A percentile compares a stretch with the other conserved stretches of the same genome.
Evolutionary conservation across 192 early-diverging fungal species (phyloP).

Genomic region (Rhizoclosmatium globosum): DNA sequence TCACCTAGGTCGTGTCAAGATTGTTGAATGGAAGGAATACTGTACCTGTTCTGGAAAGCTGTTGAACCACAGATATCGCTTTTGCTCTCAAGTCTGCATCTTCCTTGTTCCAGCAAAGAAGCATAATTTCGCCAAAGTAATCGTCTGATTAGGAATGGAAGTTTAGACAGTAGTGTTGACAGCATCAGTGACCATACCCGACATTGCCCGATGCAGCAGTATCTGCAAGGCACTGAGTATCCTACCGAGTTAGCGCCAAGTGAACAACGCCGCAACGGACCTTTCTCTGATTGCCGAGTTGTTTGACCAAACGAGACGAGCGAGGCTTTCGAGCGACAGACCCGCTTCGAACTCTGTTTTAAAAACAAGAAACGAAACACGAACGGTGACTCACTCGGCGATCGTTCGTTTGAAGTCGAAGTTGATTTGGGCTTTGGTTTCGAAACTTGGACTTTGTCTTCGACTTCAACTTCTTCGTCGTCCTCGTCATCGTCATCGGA

Average conservation of each 20-base stretch:
- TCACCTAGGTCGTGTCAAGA: not conserved
- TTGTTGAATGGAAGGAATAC: not conserved
- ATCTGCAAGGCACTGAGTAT: conserved; percentile 72
- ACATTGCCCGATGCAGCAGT: conserved; percentile 76
- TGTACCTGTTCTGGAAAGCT: conserved; percentile 69
- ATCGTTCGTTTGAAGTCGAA: no score
- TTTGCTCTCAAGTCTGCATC: conserved; percentile 58
- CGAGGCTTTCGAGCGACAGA: conserved; percentile 20
- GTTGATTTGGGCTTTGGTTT: not conserved
- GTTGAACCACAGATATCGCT: conserved; percentile 72
- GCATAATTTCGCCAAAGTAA: conserved; percentile 64
- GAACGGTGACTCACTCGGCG: no score
- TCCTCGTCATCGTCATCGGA: no score
- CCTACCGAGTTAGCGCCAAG: not conserved
- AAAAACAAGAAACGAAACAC: no score
- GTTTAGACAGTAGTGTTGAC: not conserved
- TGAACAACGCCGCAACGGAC: conserved; percentile 12
- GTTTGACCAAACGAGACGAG: conserved; percentile 28
- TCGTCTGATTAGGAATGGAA: conserved; percentile 46
- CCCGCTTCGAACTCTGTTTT: not conserved
- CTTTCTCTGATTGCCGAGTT: conserved; percentile 37
- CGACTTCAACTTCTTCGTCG: no score
- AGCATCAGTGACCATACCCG: conserved; percentile 50
- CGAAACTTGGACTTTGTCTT: no score
- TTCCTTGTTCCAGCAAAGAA: conserved; percentile 51